A percentile compares a stretch with the other conserved stretches of the same genome.
These are phyloP conservation scores for Closterium sp. DNA, from an alignment of 139 green algal genomes.

Conservation along the genomic window DNA sequence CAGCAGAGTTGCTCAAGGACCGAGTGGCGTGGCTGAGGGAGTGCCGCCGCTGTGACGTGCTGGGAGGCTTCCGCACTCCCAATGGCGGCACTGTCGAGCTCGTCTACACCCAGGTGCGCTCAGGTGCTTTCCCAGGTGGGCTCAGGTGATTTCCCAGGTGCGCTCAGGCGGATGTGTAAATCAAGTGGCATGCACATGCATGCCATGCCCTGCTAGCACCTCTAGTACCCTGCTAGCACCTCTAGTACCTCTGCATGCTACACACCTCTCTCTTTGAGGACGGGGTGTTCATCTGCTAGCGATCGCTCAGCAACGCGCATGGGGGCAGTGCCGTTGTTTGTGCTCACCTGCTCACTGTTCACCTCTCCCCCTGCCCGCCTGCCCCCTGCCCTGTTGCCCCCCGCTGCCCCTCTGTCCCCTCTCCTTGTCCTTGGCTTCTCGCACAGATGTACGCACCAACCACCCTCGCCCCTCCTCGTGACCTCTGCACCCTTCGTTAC, in stretches of 20 bases:
- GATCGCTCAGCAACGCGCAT: slow-evolving; percentile 7
- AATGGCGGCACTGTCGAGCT: slow-evolving; percentile 41
- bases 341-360: neutral
- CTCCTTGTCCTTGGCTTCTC: too few species aligned
- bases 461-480: slow-evolving; percentile 26
- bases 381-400: too few species aligned
- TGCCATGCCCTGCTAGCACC: too few species aligned
- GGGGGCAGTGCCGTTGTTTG: slow-evolving; percentile 47
- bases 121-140: neutral
- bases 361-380: too few species aligned
- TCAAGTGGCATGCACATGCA: too few species aligned
- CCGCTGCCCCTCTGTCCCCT: too few species aligned
- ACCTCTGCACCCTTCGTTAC: slow-evolving; percentile 47
- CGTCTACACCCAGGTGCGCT: slow-evolving; percentile 48
- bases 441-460: slow-evolving; percentile 41
- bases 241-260: slow-evolving; percentile 33
- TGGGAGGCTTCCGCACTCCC: slow-evolving; percentile 41
- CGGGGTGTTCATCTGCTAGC: slow-evolving; percentile 30
- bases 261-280: slow-evolving; percentile 23
- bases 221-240: too few species aligned
- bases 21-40: slow-evolving; percentile 26
- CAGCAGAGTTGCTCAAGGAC: slow-evolving; percentile 40
- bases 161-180: neutral
- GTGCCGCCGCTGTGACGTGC: slow-evolving; percentile 45
- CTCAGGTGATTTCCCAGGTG: neutral